Conservation (phyloP, 495 filamentous ascomycete genomes). For the Elaphomyces granulatus region DNA sequence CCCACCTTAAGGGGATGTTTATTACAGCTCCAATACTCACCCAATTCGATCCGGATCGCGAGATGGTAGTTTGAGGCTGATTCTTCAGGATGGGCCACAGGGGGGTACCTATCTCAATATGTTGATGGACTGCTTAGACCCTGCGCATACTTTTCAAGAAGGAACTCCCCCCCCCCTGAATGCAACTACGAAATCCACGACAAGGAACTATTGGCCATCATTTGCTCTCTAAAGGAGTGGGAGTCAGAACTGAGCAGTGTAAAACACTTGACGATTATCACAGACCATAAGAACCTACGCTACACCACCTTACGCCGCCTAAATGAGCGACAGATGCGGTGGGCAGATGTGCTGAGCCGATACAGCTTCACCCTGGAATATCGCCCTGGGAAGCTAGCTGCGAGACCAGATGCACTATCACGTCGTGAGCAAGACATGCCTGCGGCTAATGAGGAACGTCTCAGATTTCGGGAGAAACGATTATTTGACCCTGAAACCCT, state of each 20-base stretch:
- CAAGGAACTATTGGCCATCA: slow-evolving; percentile 17
- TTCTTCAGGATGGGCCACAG: not conserved
- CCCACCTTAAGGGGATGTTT: slow-evolving; percentile 2
- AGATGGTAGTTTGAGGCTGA: not conserved
- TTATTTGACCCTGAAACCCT: no score
- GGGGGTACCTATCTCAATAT: not conserved
- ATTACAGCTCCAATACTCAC: not conserved
- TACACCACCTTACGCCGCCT: slow-evolving; percentile 8
- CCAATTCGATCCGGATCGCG: not conserved
- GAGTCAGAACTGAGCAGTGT: slow-evolving; percentile 11
- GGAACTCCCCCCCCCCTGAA: slow-evolving; percentile 12
- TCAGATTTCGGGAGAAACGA: no score
- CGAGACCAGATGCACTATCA: no score
- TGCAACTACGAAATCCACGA: slow-evolving; percentile 22
- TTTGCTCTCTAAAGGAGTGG: slow-evolving; percentile 15
- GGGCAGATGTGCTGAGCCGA: no score
- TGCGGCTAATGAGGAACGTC: no score
- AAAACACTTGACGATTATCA: slow-evolving; percentile 5
- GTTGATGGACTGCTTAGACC: slow-evolving; percentile 1
- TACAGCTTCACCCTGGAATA: no score
- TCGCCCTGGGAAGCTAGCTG: no score
- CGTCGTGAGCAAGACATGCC: no score
- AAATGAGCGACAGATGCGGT: slow-evolving; percentile 6
- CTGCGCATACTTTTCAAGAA: slow-evolving; percentile 14
- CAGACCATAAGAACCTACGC: slow-evolving; percentile 12